These are phyloP conservation scores for Aureobasidium lini DNA, from an alignment of 2,329 filamentous ascomycete genomes.

Conservation along the genomic window DNA sequence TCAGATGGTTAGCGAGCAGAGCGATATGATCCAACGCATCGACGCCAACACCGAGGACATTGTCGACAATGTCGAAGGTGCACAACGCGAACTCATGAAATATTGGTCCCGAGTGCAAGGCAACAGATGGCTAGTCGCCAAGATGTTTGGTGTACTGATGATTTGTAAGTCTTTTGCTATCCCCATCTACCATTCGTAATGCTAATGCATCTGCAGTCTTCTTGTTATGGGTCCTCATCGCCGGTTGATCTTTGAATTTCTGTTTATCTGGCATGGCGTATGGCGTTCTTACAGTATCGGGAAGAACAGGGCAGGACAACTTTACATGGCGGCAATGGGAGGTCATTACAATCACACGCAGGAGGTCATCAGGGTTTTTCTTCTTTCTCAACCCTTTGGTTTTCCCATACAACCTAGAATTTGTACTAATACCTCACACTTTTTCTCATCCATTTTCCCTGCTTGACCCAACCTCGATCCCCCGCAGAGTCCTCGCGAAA, in stretches of 20 bases:
- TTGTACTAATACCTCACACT: too few relatives aligned
- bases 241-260: conserved; percentile 16
- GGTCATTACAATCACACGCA: neutral
- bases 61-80: conserved; percentile 96
- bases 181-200: neutral
- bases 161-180: conserved; percentile 52
- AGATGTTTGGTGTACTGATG: conserved; percentile 85
- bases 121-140: conserved; percentile 88
- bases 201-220: conserved; percentile 21
- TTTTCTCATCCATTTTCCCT: too few relatives aligned
- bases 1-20: conserved; percentile 94
- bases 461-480: too few relatives aligned
- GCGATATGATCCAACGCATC: conserved; percentile 94
- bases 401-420: too few relatives aligned
- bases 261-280: neutral
- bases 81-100: conserved; percentile 88
- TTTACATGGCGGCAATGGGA: neutral
- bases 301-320: neutral
- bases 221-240: conserved; percentile 30
- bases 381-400: neutral
- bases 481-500: too few relatives aligned
- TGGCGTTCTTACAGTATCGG: neutral
- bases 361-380: neutral
- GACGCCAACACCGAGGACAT: conserved; percentile 97
- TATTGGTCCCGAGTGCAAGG: conserved; percentile 93